Conservation (phyloP, 2,329 filamentous ascomycete species). For the Alternaria conjuncta region DNA sequence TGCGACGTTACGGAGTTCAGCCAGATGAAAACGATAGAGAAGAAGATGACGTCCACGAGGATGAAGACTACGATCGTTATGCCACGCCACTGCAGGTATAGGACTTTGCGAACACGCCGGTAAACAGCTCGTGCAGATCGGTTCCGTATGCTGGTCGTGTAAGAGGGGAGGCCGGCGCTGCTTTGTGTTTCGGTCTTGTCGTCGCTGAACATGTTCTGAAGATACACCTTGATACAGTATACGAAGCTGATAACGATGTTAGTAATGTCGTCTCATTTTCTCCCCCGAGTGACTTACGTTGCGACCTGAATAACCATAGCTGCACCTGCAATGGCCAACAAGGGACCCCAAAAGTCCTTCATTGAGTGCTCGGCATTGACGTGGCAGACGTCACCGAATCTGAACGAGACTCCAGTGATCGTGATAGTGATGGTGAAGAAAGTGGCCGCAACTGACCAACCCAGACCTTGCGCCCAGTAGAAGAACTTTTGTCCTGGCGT, state of each 20-base stretch:
- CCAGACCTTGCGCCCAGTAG: conserved; percentile 77
- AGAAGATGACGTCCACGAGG: conserved; percentile 89
- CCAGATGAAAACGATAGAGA: conserved; percentile 88
- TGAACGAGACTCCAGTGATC: conserved; percentile 90
- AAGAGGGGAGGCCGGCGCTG: conserved; percentile 72
- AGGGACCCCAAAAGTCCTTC: conserved; percentile 86
- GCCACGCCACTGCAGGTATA: conserved; percentile 92
- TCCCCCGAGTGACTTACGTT: conserved; percentile 65
- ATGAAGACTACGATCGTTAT: conserved; percentile 91
- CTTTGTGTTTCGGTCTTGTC: conserved; percentile 68
- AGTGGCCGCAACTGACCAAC: conserved; percentile 82
- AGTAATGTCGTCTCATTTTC: conserved; percentile 11
- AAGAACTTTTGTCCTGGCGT: conserved; percentile 89
- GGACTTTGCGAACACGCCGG: conserved; percentile 81
- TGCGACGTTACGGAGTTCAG: conserved; percentile 68
- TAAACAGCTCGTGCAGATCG: conserved; percentile 88
- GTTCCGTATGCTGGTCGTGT: conserved; percentile 73
- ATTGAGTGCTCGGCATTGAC: conserved; percentile 89
- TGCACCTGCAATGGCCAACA: conserved; percentile 77
- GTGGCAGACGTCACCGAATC: conserved; percentile 90
- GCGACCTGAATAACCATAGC: conserved; percentile 81
- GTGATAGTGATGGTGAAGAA: conserved; percentile 78
- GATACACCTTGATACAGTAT: conserved; percentile 95
- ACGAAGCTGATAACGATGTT: conserved; percentile 50
- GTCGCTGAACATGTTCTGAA: conserved; percentile 78